Evolutionary conservation across 1,284 basidiomycete species (phyloP), one percentile per base, ranked within the genome.

Genomic region (Coriolopsis trogii): DNA sequence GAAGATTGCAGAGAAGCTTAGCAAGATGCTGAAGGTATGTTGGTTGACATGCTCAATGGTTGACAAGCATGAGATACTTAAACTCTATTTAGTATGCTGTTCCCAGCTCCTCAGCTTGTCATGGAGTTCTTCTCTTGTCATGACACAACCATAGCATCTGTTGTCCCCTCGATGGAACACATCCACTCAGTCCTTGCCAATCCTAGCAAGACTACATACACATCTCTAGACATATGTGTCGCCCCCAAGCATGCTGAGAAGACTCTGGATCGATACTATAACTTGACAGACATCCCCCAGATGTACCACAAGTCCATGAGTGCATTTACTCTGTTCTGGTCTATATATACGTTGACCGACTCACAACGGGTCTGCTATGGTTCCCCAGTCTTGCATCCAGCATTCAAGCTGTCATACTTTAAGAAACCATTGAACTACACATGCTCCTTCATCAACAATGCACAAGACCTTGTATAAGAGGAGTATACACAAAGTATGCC

Each of bases 241-340:
- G 47, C 65, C 0, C 44, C 67, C 3, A n/a, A 3, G 2, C 16
- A 68, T 5, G 67, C 56, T 3, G 67, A 67, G 42, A 53, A 50
- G 16, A 64, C 63, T 0, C 47, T 66, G 6, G 68, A 69, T 42
- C 23, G 38, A 0, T 69, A 70, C 53, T 70, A 70, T 40, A 42
- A 36, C 12, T 8, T 53, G 7, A 69, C 64, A 7, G 63, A 69
- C 41, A 0, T 66, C 8, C 20, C 66, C 0, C 51, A 63, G 8
- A 45, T 61, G 0, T 67, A 68, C 41, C 43, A 43, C 1, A 63
- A 65, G 28, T 60, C 61, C 1, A 68, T 67, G 63, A 49, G 67
- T 68, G 57, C 7, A 18, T 34, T 16, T 16, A 13, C 20, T 34
- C 8, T 3, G n/a, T 13, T 15, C 31, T 9, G 31, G 15, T 15